These are phyloP conservation scores for Nitzschia sp. DNA, from an alignment of 108 stramenopile species.

Conservation along the genomic window DNA sequence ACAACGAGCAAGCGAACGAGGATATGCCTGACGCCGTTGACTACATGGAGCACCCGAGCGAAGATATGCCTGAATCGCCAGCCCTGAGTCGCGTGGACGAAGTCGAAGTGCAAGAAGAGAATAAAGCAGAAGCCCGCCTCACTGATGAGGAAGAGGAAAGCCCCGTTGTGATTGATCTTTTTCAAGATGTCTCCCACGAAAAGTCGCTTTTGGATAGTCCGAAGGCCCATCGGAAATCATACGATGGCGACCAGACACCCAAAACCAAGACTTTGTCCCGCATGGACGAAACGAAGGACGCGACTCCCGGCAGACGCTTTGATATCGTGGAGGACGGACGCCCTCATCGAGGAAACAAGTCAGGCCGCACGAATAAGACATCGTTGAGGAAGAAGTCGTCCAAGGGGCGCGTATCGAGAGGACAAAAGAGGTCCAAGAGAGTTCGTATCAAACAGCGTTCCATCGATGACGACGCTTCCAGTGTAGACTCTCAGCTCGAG, in stretches of 20 bases:
- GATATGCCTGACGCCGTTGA: neutral
- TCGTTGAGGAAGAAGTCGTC: slow-evolving; percentile 2
- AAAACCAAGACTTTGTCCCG: neutral
- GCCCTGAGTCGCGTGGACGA: neutral
- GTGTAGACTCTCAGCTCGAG: slow-evolving; percentile 6
- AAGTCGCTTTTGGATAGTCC: neutral
- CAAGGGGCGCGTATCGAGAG: neutral
- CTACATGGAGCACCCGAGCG: neutral
- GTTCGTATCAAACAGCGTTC: neutral
- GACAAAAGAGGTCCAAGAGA: slow-evolving; percentile 1
- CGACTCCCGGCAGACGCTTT: neutral
- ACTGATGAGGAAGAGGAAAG: neutral
- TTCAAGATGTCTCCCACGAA: neutral
- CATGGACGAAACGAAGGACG: neutral
- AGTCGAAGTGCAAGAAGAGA: neutral
- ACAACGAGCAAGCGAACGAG: neutral
- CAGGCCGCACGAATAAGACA: neutral
- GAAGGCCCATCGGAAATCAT: neutral
- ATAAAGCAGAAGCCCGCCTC: neutral
- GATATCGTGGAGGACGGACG: neutral
- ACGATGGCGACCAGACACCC: neutral
- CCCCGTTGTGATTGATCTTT: neutral
- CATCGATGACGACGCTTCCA: slow-evolving; percentile 2
- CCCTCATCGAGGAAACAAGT: neutral
- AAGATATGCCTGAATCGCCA: neutral